Conservation (phyloP, 225 moss, liverwort and hornwort species). For the Neckera pumila region DNA sequence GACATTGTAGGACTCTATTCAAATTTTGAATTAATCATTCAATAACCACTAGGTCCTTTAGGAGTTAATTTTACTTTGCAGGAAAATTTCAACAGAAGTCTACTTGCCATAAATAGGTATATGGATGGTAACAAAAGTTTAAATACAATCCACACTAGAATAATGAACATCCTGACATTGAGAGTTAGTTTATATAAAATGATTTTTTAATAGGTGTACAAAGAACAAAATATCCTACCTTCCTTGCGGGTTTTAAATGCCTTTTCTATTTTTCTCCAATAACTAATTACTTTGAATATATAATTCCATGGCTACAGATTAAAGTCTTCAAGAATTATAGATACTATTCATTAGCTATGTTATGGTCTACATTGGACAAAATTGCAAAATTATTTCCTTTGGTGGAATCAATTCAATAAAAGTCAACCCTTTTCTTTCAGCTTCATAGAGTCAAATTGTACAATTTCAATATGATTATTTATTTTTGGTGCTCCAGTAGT, state of each 20-base stretch:
- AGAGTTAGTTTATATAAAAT: not conserved
- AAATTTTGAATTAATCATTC: not conserved
- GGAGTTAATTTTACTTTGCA: accelerated
- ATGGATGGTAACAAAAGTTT: accelerated
- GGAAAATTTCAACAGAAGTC: not conserved
- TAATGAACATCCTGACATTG: not conserved
- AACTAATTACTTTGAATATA: not conserved
- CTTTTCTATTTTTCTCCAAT: not conserved
- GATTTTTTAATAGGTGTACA: not conserved
- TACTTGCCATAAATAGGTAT: not conserved
- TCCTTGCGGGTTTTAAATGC: not conserved
- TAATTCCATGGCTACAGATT: accelerated
- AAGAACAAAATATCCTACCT: not conserved
- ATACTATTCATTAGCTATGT: not conserved
- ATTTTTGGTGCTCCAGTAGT: no score
- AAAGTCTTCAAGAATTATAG: not conserved
- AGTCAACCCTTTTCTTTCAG: accelerated
- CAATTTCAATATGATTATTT: not conserved
- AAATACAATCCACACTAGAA: not conserved
- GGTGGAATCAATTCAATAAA: not conserved
- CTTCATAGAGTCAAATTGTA: not conserved
- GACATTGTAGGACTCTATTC: accelerated
- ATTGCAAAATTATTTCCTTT: accelerated
- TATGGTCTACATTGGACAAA: not conserved
- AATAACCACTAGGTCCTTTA: accelerated